Evolutionary conservation across 441 rosid species (phyloP).

Genomic region (Oxalis stricta): DNA sequence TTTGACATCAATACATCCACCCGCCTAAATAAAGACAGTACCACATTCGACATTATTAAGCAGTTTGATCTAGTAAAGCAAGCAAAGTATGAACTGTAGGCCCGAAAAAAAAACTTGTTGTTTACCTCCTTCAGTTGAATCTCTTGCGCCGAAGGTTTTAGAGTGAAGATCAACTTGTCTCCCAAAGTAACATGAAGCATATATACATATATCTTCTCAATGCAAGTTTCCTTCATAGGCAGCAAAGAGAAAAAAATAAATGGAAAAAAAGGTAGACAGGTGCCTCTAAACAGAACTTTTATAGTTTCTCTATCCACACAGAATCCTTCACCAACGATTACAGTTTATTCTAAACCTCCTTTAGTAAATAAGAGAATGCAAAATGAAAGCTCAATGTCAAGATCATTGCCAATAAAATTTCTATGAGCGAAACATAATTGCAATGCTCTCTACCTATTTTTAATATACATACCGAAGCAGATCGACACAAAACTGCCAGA

Average conservation of each 20-base stretch:
- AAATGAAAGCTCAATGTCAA: too few relatives aligned
- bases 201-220: slow-evolving; percentile 43
- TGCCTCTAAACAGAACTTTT: too few relatives aligned
- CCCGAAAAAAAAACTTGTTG: slow-evolving; percentile 2
- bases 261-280: not conserved
- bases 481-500: slow-evolving; percentile 48
- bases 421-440: too few relatives aligned
- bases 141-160: slow-evolving; percentile 36
- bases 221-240: slow-evolving; percentile 37
- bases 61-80: slow-evolving; percentile 1
- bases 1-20: slow-evolving; percentile 59
- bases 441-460: too few relatives aligned
- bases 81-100: slow-evolving; percentile 1
- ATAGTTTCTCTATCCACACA: too few relatives aligned
- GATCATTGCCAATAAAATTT: too few relatives aligned
- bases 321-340: too few relatives aligned
- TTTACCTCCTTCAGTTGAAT: slow-evolving; percentile 57
- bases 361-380: too few relatives aligned
- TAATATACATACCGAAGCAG: slow-evolving; percentile 35
- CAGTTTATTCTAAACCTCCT: too few relatives aligned
- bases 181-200: slow-evolving; percentile 33
- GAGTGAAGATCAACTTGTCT: slow-evolving; percentile 33
- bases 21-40: slow-evolving; percentile 40
- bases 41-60: slow-evolving; percentile 5
- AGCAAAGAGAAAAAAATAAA: slow-evolving; percentile 1